phyloP scores from a whole-genome alignment of 2,329 filamentous ascomycete genomes.

The Aspergillus aculeatus region DNA sequence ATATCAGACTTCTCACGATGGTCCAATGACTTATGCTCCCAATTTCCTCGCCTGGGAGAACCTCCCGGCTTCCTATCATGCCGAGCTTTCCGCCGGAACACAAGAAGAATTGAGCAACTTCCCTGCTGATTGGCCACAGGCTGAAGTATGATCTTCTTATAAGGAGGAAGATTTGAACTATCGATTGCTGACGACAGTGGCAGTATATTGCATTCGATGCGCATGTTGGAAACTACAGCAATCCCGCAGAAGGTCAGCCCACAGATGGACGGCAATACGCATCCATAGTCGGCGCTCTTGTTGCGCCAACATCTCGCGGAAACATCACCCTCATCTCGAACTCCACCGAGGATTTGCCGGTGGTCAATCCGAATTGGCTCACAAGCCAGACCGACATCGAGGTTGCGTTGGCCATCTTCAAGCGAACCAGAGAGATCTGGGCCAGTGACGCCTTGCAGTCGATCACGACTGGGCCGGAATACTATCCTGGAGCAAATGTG shows the following conservation, averaged over 20 bases:
- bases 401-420: conserved; percentile 44
- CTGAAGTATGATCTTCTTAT: conserved; percentile 23
- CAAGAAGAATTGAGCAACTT: conserved; percentile 21
- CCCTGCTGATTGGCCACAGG: conserved; percentile 38
- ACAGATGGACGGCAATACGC: conserved; percentile 33
- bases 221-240: conserved; percentile 16
- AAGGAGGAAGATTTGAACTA: not conserved
- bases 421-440: conserved; percentile 41
- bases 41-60: conserved; percentile 36
- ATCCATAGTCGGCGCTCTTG: conserved; percentile 33
- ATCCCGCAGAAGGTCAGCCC: conserved; percentile 9
- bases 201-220: conserved; percentile 24
- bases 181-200: not conserved
- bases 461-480: conserved; percentile 33
- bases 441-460: conserved; percentile 21
- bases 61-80: conserved; percentile 24
- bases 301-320: conserved; percentile 46
- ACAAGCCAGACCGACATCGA: conserved; percentile 42
- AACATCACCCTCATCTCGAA: conserved; percentile 42
- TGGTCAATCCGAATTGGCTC: conserved; percentile 50
- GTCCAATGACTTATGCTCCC: conserved; percentile 24
- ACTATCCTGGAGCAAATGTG: conserved; percentile 35
- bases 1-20: conserved; percentile 17
- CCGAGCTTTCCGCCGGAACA: conserved; percentile 19
- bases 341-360: conserved; percentile 35